Evolutionary conservation across 202 grass and related monocot species (phyloP), one percentile per base, ranked within the genome.

Genomic region (Panicum hallii): DNA sequence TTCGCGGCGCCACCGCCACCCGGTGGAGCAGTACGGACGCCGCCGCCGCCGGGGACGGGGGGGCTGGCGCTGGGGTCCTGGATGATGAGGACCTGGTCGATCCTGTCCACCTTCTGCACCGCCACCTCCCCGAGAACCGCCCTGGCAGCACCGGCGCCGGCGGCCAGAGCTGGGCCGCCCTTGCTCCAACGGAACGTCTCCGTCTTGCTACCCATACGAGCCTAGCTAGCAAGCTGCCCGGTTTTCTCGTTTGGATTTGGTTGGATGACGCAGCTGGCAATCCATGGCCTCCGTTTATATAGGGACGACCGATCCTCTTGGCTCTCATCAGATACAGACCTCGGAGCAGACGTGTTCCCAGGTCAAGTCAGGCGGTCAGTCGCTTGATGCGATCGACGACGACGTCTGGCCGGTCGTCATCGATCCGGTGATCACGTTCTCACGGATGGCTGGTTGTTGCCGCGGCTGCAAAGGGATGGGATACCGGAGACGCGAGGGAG

Each of bases 101-200:
- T 82, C 41, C 5, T 30, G 10, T 56, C 38, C 49, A 82, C 79
- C 67, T 82, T 82, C 66, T 82, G 79, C 52, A 82, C 79, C 16
- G 66, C 52, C 22, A 82, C 79, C 38, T 80, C 78, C 6, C 30
- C 77, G 56, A 1, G 14, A 32, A 32, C 32, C 20, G 15, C 28
- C 47, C 57, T 20, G 23, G 13, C 45, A 26, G 28, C 11, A 5
- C 3, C 20, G 11, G 19, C 12, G 19, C 3, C 34, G 4, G 32
- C 38, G 0, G 66, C 65, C 66, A 66, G 66, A 70, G 66, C 52
- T 12, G 47, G 4, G 38, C 57, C 45, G 38, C 57, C 45, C 55
- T 69, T 57, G 66, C 22, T 26, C 67, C 40, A 47, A 17, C 16
- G 3, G 3, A 7, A 3, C 66, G 47, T 40, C 43, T 40, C 8